Conservation (phyloP, 139 green algal genomes). For the Deuterostichococcus epilithicus region DNA sequence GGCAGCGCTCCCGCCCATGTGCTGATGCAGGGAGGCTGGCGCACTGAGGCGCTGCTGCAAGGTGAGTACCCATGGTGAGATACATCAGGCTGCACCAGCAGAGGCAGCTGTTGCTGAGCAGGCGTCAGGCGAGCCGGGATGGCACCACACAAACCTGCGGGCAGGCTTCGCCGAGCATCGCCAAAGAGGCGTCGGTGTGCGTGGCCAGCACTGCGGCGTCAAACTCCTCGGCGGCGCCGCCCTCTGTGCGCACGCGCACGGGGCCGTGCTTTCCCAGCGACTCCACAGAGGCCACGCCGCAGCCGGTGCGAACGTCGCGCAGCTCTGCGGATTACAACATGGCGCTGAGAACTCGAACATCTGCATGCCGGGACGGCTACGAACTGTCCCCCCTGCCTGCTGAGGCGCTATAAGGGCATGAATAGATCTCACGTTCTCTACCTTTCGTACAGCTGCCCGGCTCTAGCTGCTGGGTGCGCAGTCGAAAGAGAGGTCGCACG, state of each 20-base stretch:
- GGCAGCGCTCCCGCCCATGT: neutral
- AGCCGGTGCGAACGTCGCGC: conserved; percentile 60
- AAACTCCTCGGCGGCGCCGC: conserved; percentile 34
- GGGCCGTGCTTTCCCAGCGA: conserved; percentile 10
- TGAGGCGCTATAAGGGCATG: too few species aligned
- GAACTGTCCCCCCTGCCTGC: too few species aligned
- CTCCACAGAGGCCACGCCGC: conserved; percentile 37
- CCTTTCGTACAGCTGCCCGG: too few species aligned
- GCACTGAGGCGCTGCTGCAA: too few species aligned
- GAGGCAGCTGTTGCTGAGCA: neutral
- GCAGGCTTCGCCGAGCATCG: conserved; percentile 57
- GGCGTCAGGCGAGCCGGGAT: too few species aligned
- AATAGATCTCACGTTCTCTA: too few species aligned
- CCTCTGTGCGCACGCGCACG: neutral
- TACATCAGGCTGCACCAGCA: neutral
- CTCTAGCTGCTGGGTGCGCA: too few species aligned
- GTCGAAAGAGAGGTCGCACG: too few species aligned
- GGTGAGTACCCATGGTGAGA: too few species aligned
- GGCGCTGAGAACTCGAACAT: too few species aligned
- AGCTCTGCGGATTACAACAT: conserved; percentile 42
- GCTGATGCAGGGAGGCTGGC: too few species aligned
- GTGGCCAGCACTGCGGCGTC: conserved; percentile 84
- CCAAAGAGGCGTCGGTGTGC: conserved; percentile 74
- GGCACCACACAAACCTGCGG: conserved; percentile 7
- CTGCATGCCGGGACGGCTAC: too few species aligned